Base-by-base conservation (phyloP, 1,284 basidiomycete species). In the Malassezia obtusa region DNA sequence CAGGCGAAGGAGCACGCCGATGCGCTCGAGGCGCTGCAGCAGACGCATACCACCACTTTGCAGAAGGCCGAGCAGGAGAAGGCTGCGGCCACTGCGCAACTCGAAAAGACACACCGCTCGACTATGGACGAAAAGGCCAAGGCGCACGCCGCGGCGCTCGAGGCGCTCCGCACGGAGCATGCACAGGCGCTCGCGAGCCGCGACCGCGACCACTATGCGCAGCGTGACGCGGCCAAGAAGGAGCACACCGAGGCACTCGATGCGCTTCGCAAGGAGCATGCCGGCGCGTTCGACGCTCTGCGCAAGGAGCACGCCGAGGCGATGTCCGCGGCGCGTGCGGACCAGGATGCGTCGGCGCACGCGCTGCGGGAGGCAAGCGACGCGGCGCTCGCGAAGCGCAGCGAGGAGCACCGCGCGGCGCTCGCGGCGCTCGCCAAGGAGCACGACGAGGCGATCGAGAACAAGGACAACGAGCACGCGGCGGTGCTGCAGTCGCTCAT, bases 151-250 rank as follows among this genome's bases (percentile, higher is more conserved):
- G 15, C 31, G 17, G 37, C 49, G 3, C 19, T 45, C 25, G 30
- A 52, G 19, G 28, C 31, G 19, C 35, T 40, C 30, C 38, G 52
- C 14, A 25, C 37, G n/a, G 30, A 25, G 12, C 58, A 58, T 41
- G 44, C 12, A 3, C 3, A n/a, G n/a, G 25, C 9, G 11, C 19
- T 12, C n/a, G 25, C 4, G 4, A 2, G 26, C 26, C 17, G 5
- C 4, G 14, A 33, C 10, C 4, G 4, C 9, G 14, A 12, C 26
- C 40, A 31, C 28, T 8, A 8, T 6, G n/a, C 28, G 25, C 10
- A 25, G 17, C 26, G 28, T 4, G 25, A 33, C 10, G 32, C 10
- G 8, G 15, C 4, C 9, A 14, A 33, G 4, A 8, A 14, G 8
- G 32, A 33, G 32, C 32, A 33, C 14, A 15, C 9, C 8, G 4